Conservation (phyloP, 352 stramenopile species). For the Pythium monospermum region DNA sequence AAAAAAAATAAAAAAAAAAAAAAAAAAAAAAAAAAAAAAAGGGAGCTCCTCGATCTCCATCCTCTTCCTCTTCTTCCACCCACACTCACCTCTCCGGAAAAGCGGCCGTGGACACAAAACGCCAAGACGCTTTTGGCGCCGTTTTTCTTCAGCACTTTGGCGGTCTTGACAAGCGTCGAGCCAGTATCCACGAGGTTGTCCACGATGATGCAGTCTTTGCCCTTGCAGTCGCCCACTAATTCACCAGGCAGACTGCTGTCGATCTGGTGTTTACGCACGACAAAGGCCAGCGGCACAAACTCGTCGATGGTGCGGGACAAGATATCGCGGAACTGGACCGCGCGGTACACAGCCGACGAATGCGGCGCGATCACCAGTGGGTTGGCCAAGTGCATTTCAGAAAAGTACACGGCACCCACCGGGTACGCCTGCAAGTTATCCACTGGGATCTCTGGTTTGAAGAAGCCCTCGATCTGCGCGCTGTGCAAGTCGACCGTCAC, state of each 20-base stretch:
- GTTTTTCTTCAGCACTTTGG: constrained; percentile 73
- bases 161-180: constrained; percentile 76
- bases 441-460: constrained; percentile 81
- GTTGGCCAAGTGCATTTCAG: constrained; percentile 57
- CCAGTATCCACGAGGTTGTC: constrained; percentile 86
- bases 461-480: constrained; percentile 85
- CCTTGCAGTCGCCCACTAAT: constrained; percentile 70
- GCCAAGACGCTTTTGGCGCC: constrained; percentile 75
- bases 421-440: constrained; percentile 84
- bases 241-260: constrained; percentile 62
- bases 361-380: constrained; percentile 81
- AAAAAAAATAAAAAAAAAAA: background rate
- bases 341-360: constrained; percentile 72
- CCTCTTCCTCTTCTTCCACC: too few species aligned
- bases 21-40: too few species aligned
- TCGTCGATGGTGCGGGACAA: constrained; percentile 74
- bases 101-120: constrained; percentile 81
- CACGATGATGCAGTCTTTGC: constrained; percentile 85
- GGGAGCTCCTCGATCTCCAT: too few species aligned
- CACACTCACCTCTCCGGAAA: constrained; percentile 62
- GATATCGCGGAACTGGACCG: constrained; percentile 78
- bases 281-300: constrained; percentile 71
- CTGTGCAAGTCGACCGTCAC: constrained; percentile 87
- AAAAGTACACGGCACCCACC: constrained; percentile 85
- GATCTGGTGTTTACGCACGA: constrained; percentile 82